Conservation (phyloP, 2,329 filamentous ascomycete species). For the Nigrospora sphaerica region DNA sequence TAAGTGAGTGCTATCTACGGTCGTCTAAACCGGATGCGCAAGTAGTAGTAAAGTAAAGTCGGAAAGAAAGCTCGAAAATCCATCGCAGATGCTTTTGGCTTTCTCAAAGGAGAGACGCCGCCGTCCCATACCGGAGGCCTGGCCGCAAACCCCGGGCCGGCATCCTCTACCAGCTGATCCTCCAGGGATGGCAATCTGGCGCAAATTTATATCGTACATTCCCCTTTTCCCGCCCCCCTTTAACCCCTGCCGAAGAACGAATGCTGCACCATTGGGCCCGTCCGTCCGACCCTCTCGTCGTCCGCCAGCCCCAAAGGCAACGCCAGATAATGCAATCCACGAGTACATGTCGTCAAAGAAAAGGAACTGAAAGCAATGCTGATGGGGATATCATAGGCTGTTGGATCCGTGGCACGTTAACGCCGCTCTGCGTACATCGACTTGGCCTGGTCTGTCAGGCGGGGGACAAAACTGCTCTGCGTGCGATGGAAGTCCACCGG, state of each 20-base stretch:
- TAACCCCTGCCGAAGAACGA: no score
- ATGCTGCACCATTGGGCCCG: no score
- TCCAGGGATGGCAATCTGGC: background rate
- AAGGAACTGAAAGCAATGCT: no score
- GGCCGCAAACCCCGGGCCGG: background rate
- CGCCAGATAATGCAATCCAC: no score
- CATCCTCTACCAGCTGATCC: background rate
- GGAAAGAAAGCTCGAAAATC: background rate
- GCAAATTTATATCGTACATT: background rate
- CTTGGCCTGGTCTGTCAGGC: slow-evolving; percentile 10
- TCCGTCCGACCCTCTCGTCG: no score
- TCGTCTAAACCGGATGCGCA: background rate
- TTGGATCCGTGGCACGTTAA: slow-evolving; percentile 2
- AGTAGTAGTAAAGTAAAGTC: background rate
- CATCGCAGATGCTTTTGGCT: slow-evolving; percentile 1
- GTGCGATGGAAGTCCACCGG: slow-evolving; percentile 7
- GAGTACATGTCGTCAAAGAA: no score
- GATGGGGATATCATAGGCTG: no score
- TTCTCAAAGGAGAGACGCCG: background rate
- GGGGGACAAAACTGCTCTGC: slow-evolving; percentile 8
- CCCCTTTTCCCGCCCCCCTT: no score
- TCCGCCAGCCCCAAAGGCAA: no score
- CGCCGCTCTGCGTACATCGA: slow-evolving; percentile 12
- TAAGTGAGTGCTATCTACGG: background rate
- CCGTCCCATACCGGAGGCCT: background rate